Base-by-base conservation (phyloP, 202 grass and related monocot genomes). In the Elaeis oleifera region DNA sequence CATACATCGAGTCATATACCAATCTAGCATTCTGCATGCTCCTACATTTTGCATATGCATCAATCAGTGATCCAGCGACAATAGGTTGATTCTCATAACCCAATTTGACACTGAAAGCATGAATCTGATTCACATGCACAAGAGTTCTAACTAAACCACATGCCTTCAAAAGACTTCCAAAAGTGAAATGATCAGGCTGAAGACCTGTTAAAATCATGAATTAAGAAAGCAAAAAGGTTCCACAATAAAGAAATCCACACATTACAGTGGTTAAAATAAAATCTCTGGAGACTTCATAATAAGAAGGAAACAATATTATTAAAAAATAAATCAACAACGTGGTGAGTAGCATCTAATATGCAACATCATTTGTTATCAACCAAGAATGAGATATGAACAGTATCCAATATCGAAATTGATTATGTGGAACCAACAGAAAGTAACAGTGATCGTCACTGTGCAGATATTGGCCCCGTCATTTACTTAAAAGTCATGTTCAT, bases 21-120 rank as follows among this genome's bases (percentile, higher is more conserved):
- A 20, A 22, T 67, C 56, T 73, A 24, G 92, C 92, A 9, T 51
- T 80, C 18, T 23, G 67, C 65, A 91, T 71, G n/a, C 77, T 79
- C 57, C 48, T 68, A 65, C 81, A 85, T 85, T 91, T 96, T 65
- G 81, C 68, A 70, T 89, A 91, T 59, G 84, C 68, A 69, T 85
- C 79, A n/a, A 91, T 76, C 50, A 96, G 77, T 54, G 92, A 88
- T 44, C 76, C 74, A 49, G 27, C 65, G 50, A 84, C 71, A 50
- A 90, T 48, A 21, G 49, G 75, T 72, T 91, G 74, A 13, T 50
- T 63, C 64, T 23, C 66, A 64, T 72, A 87, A 55, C 87, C 92
- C 64, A 83, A 74, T 59, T 96, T 91, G 67, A 85, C 51, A 72
- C 83, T 54, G 56, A 63, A 85, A 63, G 74, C 63, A 67, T 91